Base-by-base conservation (phyloP, 2,329 filamentous ascomycete species). In the Alternaria hordeiaustralica region DNA sequence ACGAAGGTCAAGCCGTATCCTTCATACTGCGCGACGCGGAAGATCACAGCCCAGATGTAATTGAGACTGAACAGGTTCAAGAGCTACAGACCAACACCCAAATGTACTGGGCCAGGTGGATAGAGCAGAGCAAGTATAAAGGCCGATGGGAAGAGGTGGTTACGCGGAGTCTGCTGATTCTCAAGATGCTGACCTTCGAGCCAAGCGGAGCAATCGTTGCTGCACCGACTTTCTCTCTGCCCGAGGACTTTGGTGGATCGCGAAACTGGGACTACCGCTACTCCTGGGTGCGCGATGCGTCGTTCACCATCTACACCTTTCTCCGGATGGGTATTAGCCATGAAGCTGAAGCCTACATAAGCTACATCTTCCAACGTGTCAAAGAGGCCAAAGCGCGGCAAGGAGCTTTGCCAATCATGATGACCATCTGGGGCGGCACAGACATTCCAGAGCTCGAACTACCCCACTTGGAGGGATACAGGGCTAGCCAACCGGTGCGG, bases 201-300 rank as follows among this genome's bases (percentile, higher is more conserved):
- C 91, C 91, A 0, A 94, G 91, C 0, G 91, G 92, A 3, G 92
- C 91, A 9, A 93, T 94, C 55, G 85, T 93, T 33, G 92, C 91
- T 1, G 87, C 91, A 2, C 91, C 92, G 0, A 94, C 91, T 0
- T 94, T 94, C 72, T 93, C 91, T 0, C 85, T 94, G 1, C 91
- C 91, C 0, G 91, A 94, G 75, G 89, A 90, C 55, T 71, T 76
- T 49, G 70, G 73, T 58, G 74, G 74, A 11, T 59, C 64, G 20
- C 85, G 85, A 15, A 86, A 86, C 54, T 86, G 84, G 89, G 90
- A 92, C 75, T 92, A 92, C 73, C 86, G 90, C n/a, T 94, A 88
- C 78, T 92, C 86, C 10, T 94, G 92, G 92, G 88, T 94, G 36
- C 86, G 92, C 21, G 91, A 94, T 79, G 88, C 89, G 0, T 92